A percentile compares a stretch with the other conserved stretches of the same genome.
These are phyloP conservation scores for Botrytis fragariae DNA, from an alignment of 2,329 filamentous ascomycete species.

Conservation along the genomic window DNA sequence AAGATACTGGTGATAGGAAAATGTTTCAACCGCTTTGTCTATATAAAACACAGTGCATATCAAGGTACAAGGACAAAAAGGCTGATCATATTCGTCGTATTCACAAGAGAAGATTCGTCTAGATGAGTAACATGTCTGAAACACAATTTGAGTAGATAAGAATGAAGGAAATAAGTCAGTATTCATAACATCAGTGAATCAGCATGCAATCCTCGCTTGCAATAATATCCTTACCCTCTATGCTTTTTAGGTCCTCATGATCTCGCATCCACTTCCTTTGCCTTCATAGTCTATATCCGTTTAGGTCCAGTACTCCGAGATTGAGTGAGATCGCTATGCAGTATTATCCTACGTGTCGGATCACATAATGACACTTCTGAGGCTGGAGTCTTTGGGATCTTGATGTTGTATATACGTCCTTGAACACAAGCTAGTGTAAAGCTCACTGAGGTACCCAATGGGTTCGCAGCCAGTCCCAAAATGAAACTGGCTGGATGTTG, in stretches of 20 bases:
- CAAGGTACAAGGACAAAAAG: background rate
- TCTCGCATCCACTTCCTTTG: background rate
- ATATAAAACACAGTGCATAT: background rate
- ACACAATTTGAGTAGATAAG: background rate
- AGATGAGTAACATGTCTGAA: background rate
- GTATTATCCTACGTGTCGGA: background rate
- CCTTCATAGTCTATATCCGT: background rate
- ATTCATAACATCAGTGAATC: background rate
- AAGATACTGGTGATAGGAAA: background rate
- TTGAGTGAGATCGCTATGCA: background rate
- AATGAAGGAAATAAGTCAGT: background rate
- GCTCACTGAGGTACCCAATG: constrained; percentile 41
- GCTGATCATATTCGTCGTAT: background rate
- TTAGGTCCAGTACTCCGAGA: background rate
- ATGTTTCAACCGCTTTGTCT: background rate
- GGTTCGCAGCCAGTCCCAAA: constrained; percentile 54
- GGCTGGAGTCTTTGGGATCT: background rate
- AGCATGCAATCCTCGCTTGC: background rate
- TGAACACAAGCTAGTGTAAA: background rate
- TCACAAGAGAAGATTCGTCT: background rate
- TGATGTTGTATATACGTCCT: background rate
- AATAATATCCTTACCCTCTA: too few species aligned
- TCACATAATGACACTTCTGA: background rate
- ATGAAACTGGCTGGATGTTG: constrained; percentile 48
- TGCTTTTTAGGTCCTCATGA: too few species aligned